phyloP scores from a whole-genome alignment of 2,329 filamentous ascomycete species.

The Ceratocystis alfenasii region DNA sequence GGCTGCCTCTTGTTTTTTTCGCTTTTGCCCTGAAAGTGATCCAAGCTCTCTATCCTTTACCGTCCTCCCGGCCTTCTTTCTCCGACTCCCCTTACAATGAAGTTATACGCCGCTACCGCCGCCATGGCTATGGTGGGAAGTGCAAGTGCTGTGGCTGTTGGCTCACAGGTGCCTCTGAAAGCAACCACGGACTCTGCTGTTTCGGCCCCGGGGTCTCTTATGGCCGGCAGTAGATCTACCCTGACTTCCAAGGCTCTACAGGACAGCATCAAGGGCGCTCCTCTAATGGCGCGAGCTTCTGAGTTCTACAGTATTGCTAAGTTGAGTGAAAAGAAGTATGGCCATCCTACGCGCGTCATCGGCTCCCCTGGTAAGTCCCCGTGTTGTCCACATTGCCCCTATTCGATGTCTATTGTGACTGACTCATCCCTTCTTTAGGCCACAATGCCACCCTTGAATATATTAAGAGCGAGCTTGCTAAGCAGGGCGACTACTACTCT shows the following conservation, averaged over 20 bases:
- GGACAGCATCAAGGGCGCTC: constrained; percentile 41
- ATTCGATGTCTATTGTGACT: not conserved
- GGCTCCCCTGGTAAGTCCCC: constrained; percentile 45
- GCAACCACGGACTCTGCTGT: not conserved
- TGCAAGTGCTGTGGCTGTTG: constrained; percentile 18
- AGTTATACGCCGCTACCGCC: constrained; percentile 16
- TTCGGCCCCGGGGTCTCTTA: not conserved
- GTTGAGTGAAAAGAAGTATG: constrained; percentile 46
- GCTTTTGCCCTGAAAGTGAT: not conserved
- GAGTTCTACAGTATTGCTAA: constrained; percentile 52
- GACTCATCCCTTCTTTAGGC: constrained; percentile 29
- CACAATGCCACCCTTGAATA: constrained; percentile 54
- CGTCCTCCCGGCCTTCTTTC: not conserved
- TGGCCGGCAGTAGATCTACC: constrained; percentile 30
- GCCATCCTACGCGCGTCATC: constrained; percentile 59
- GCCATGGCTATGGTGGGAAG: constrained; percentile 21
- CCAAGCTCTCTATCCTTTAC: not conserved
- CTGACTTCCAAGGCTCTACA: constrained; percentile 46
- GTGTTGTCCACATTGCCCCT: constrained; percentile 2
- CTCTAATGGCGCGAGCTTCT: constrained; percentile 47
- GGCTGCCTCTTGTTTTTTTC: not conserved
- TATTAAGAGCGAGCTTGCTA: constrained; percentile 43
- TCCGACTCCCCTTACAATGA: constrained; percentile 14
- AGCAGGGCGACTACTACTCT: constrained; percentile 49
- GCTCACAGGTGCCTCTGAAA: constrained; percentile 17